Percentiles rank a stretch among this genome's conserved stretches.
Evolutionary conservation across 108 stramenopile genomes (phyloP).

Genomic region (Skeletonema potamos): DNA sequence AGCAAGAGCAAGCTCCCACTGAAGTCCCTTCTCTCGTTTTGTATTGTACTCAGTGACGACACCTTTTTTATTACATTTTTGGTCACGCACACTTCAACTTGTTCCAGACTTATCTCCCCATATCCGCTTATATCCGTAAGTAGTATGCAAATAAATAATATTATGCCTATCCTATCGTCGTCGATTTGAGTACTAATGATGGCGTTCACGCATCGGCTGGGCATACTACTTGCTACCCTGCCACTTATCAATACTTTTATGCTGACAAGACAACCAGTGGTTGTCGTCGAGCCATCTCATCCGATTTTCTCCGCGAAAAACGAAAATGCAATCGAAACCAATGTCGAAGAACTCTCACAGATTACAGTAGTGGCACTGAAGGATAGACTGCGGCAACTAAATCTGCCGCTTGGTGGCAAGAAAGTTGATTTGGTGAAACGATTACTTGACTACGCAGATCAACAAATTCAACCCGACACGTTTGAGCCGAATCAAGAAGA

Average conservation of each 20-base stretch:
- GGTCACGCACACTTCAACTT: too few relatives aligned
- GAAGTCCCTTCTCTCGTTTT: too few relatives aligned
- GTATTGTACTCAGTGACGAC: too few relatives aligned
- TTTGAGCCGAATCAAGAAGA: background rate
- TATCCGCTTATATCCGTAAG: too few relatives aligned
- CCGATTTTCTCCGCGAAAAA: background rate
- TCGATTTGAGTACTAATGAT: background rate
- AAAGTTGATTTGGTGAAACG: constrained; percentile 52
- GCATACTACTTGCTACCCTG: background rate
- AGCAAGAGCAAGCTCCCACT: too few relatives aligned
- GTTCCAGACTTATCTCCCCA: too few relatives aligned
- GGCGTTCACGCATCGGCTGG: background rate
- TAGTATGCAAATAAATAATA: too few relatives aligned
- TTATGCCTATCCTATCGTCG: too few relatives aligned
- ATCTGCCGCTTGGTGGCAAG: constrained; percentile 42
- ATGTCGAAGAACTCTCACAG: constrained; percentile 18
- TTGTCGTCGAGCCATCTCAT: background rate
- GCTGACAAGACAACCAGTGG: background rate
- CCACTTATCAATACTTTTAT: background rate
- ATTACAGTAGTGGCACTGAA: constrained; percentile 52
- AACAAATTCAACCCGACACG: background rate
- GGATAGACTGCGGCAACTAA: constrained; percentile 32
- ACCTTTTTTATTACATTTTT: too few relatives aligned
- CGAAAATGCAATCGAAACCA: background rate
- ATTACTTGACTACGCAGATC: constrained; percentile 16